Evolutionary conservation across 2,329 filamentous ascomycete species (phyloP).

Genomic region (Fusarium abutilonis): DNA sequence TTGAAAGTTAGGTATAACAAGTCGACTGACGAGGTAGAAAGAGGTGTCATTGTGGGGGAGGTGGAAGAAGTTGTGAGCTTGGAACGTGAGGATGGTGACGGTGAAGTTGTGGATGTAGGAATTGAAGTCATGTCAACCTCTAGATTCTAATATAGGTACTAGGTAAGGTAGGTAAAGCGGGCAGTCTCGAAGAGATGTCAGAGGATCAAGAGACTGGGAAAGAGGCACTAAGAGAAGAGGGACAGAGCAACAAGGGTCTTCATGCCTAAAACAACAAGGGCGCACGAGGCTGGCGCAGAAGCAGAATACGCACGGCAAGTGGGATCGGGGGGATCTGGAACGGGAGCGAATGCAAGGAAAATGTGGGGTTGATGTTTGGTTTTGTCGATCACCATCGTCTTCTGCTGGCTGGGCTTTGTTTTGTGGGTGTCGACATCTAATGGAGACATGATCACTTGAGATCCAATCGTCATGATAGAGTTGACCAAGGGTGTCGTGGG

Average conservation of each 20-base stretch:
- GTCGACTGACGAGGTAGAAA: conserved; percentile 61
- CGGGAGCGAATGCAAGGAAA: conserved; percentile 29
- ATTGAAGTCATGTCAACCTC: conserved; percentile 16
- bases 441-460: conserved; percentile 22
- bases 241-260: conserved; percentile 18
- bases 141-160: not conserved
- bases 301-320: conserved; percentile 3
- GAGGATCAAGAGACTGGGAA: conserved; percentile 1
- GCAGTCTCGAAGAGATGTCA: not conserved
- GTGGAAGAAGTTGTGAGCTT: conserved; percentile 8
- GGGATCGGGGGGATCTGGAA: conserved; percentile 28
- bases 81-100: conserved; percentile 12
- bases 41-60: conserved; percentile 51
- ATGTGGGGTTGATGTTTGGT: conserved; percentile 32
- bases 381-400: conserved; percentile 30
- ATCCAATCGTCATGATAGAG: conserved; percentile 8
- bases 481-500: conserved; percentile 6
- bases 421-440: conserved; percentile 22
- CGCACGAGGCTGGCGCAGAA: conserved; percentile 23
- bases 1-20: conserved; percentile 90
- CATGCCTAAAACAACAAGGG: conserved; percentile 19
- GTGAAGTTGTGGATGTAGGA: not conserved
- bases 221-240: conserved; percentile 1
- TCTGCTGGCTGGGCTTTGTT: conserved; percentile 16
- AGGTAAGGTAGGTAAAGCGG: not conserved